These are phyloP conservation scores for Glycine tomentella DNA, from an alignment of 306 rosid species.

Conservation along the genomic window DNA sequence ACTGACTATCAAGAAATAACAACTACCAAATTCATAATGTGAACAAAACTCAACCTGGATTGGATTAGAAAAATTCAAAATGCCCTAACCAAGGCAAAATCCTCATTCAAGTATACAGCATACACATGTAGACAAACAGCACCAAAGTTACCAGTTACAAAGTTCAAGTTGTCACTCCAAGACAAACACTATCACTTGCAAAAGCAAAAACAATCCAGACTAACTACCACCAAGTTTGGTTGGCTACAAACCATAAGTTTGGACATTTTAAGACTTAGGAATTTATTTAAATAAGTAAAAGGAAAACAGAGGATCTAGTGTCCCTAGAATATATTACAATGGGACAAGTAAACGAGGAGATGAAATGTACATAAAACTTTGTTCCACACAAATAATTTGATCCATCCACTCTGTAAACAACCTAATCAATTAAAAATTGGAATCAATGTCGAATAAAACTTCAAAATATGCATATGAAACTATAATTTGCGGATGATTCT, in stretches of 20 bases:
- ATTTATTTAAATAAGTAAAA: no score
- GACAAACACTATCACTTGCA: slow-evolving; percentile 1
- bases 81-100: neutral
- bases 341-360: neutral
- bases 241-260: neutral
- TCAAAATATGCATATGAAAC: neutral
- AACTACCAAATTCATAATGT: neutral
- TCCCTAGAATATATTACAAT: no score
- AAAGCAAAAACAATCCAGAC: neutral
- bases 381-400: neutral
- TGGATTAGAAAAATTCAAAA: neutral
- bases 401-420: neutral
- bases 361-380: neutral
- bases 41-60: neutral
- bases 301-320: no score
- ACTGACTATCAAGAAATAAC: no score
- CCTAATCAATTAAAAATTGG: neutral
- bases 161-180: neutral
- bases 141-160: neutral
- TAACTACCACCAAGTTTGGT: neutral
- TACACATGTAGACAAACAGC: neutral
- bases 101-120: neutral
- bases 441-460: neutral
- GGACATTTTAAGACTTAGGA: no score
- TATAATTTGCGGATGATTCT: neutral